phyloP scores from a whole-genome alignment of 2,329 filamentous ascomycete species.

The Saccharata proteae region DNA sequence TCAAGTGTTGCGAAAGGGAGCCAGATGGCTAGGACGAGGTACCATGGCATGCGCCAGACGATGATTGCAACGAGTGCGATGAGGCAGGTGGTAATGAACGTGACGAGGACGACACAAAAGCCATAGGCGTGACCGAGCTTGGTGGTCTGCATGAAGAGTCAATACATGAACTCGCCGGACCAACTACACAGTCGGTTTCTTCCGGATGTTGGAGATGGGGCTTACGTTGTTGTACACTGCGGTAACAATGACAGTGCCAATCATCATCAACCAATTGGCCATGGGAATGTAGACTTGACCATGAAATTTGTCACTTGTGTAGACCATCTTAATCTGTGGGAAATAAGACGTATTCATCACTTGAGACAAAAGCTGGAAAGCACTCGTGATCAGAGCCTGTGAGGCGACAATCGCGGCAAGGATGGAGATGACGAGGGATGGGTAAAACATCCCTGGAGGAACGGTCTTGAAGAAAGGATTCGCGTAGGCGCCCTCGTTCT shows the following conservation, averaged over 20 bases:
- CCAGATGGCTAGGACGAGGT: slow-evolving; percentile 50
- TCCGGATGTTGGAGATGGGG: not conserved
- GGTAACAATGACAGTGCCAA: slow-evolving; percentile 62
- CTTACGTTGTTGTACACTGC: slow-evolving; percentile 58
- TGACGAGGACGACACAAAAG: slow-evolving; percentile 69
- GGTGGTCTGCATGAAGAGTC: slow-evolving; percentile 5
- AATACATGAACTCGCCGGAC: not conserved
- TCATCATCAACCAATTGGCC: slow-evolving; percentile 66
- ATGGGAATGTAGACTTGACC: slow-evolving; percentile 67
- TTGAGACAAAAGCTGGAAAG: slow-evolving; percentile 55
- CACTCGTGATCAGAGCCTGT: slow-evolving; percentile 66
- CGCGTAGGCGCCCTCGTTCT: slow-evolving; percentile 46
- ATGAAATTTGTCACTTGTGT: slow-evolving; percentile 58
- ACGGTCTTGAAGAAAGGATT: slow-evolving; percentile 66
- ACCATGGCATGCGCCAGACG: slow-evolving; percentile 54
- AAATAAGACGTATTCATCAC: slow-evolving; percentile 65
- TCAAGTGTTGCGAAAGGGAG: slow-evolving; percentile 55
- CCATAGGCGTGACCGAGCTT: slow-evolving; percentile 21
- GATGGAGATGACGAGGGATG: slow-evolving; percentile 55
- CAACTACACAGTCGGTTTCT: not conserved
- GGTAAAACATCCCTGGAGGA: slow-evolving; percentile 56
- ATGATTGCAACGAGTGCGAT: slow-evolving; percentile 59
- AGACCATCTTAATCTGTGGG: slow-evolving; percentile 61
- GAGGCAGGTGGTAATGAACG: slow-evolving; percentile 66
- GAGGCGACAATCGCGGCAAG: slow-evolving; percentile 63